Percentiles rank a stretch among this genome's conserved stretches.
These are phyloP conservation scores for Eucommia ulmoides DNA, from an alignment of 257 asterid genomes.

Conservation along the genomic window DNA sequence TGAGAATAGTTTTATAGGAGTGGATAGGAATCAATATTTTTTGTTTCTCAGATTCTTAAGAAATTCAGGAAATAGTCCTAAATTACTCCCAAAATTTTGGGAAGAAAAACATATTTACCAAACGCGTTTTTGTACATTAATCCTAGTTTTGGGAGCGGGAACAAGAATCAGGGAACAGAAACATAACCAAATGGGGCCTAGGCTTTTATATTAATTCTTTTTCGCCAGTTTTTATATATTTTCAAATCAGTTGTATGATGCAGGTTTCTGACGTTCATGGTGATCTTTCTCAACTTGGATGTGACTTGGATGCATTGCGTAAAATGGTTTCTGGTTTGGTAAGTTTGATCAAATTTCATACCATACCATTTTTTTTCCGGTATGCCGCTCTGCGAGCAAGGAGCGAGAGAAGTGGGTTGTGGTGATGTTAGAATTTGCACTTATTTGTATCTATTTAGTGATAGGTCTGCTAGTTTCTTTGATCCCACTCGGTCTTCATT, in stretches of 20 bases:
- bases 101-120: too few species aligned
- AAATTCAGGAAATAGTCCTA: too few species aligned
- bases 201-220: neutral
- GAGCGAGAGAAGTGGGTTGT: neutral
- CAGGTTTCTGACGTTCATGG: conserved; percentile 12
- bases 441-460: neutral
- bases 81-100: too few species aligned
- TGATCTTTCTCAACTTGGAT: conserved; percentile 12
- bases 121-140: neutral
- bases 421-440: neutral
- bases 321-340: conserved; percentile 11
- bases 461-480: neutral
- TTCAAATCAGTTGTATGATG: conserved; percentile 2
- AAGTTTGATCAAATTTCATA: neutral
- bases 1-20: too few species aligned
- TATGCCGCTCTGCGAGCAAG: neutral
- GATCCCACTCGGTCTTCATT: neutral
- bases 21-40: too few species aligned
- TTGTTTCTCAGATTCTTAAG: too few species aligned
- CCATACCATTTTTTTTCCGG: neutral
- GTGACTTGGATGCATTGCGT: conserved; percentile 10
- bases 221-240: conserved; percentile 5
- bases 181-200: too few species aligned
- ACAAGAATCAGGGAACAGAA: too few species aligned
- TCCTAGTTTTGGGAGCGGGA: too few species aligned